Conservation (phyloP, 164 flowering plant genomes). For the Macadamia tetraphylla region DNA sequence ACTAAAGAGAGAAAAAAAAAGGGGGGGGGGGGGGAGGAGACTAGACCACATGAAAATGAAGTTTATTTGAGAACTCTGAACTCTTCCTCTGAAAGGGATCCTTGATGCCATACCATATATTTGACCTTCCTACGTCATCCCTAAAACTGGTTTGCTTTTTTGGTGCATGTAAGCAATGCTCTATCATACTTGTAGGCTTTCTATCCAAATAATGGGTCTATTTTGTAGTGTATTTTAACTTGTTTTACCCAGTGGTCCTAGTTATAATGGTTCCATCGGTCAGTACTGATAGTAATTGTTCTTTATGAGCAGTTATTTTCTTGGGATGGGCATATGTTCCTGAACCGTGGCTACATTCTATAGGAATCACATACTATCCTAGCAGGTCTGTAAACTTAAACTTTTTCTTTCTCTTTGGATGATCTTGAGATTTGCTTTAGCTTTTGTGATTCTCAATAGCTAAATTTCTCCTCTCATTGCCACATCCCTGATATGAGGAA, state of each 20-base stretch:
- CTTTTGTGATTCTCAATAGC: background rate
- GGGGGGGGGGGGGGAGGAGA: no score
- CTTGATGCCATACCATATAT: background rate
- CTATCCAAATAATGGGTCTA: no score
- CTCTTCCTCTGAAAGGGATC: background rate
- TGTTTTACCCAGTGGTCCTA: no score
- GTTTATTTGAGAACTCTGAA: background rate
- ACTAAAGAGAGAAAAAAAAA: no score
- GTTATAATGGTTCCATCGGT: background rate
- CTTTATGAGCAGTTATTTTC: slow-evolving; percentile 48
- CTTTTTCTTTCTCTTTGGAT: background rate
- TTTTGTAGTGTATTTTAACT: no score
- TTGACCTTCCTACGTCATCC: no score
- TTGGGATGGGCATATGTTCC: slow-evolving; percentile 90
- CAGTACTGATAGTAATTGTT: slow-evolving; percentile 7
- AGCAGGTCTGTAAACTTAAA: slow-evolving; percentile 45
- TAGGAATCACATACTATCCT: slow-evolving; percentile 83
- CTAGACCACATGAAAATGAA: no score
- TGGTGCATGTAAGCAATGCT: no score
- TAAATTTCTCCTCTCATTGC: background rate
- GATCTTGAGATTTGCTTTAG: background rate
- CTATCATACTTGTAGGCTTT: no score
- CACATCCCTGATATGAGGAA: background rate
- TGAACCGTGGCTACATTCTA: slow-evolving; percentile 60
- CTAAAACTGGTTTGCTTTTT: no score